Percentiles rank a stretch among this genome's conserved stretches.
Conservation (phyloP, 2,329 filamentous ascomycete genomes). For the Sphaerulina musiva region DNA sequence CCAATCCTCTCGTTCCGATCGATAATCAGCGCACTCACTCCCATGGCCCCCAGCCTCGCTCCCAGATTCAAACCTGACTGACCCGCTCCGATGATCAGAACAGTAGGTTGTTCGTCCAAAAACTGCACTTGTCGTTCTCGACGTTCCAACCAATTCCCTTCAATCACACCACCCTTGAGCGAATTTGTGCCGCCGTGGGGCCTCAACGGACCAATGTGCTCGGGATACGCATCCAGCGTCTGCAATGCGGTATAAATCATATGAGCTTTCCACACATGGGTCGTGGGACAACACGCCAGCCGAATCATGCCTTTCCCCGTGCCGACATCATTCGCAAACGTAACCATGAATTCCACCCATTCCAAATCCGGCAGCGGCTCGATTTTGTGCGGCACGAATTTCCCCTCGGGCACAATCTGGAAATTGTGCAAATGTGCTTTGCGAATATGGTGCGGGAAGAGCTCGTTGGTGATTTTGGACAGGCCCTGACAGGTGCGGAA, state of each 20-base stretch:
- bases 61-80: constrained; percentile 32
- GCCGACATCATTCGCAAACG: constrained; percentile 49
- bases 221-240: constrained; percentile 14
- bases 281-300: constrained; percentile 40
- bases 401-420: not conserved
- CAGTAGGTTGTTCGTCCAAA: constrained; percentile 46
- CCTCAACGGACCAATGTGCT: constrained; percentile 34
- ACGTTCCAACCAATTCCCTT: constrained; percentile 44
- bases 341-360: constrained; percentile 54
- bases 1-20: constrained; percentile 43
- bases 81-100: constrained; percentile 49
- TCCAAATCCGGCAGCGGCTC: constrained; percentile 48
- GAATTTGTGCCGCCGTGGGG: constrained; percentile 58
- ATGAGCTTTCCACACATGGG: constrained; percentile 53
- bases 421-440: not conserved
- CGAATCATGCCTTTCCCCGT: constrained; percentile 52
- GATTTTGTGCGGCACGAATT: constrained; percentile 38
- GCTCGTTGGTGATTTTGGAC: constrained; percentile 32
- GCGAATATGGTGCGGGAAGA: constrained; percentile 34
- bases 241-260: constrained; percentile 56
- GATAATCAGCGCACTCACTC: constrained; percentile 39
- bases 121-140: constrained; percentile 32
- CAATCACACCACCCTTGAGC: constrained; percentile 48
- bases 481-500: constrained; percentile 48
- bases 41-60: constrained; percentile 38